Evolutionary conservation across 2,329 filamentous ascomycete genomes (phyloP).

Genomic region (Beauveria pseudobassiana): DNA sequence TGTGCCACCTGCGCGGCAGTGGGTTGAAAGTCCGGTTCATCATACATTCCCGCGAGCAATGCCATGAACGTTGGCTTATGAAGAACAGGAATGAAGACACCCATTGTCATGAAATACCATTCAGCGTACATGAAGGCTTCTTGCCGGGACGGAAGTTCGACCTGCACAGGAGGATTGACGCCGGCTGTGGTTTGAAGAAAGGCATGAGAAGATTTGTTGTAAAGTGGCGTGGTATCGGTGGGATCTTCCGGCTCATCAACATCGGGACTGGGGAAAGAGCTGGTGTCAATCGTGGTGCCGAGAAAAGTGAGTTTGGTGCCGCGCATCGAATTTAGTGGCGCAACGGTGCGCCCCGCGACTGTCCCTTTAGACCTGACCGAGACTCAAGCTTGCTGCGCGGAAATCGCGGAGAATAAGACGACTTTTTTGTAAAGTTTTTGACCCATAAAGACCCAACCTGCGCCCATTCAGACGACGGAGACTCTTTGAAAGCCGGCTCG

Average conservation of each 20-base stretch:
- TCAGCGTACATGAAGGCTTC: slow-evolving; percentile 62
- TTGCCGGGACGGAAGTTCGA: slow-evolving; percentile 54
- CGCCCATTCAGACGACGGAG: slow-evolving; percentile 19
- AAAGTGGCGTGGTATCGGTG: slow-evolving; percentile 38
- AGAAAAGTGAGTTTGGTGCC: slow-evolving; percentile 72
- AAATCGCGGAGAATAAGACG: slow-evolving; percentile 19
- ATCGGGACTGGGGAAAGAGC: slow-evolving; percentile 61
- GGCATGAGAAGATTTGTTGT: slow-evolving; percentile 66
- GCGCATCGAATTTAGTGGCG: slow-evolving; percentile 63
- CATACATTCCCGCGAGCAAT: slow-evolving; percentile 59
- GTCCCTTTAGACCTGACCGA: slow-evolving; percentile 54
- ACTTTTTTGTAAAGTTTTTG: slow-evolving; percentile 23
- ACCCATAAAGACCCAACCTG: slow-evolving; percentile 27
- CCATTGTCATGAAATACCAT: slow-evolving; percentile 68
- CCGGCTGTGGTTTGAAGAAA: slow-evolving; percentile 60
- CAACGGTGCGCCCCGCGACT: slow-evolving; percentile 55
- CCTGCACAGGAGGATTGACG: slow-evolving; percentile 47
- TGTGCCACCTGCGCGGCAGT: slow-evolving; percentile 59
- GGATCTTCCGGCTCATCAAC: slow-evolving; percentile 47
- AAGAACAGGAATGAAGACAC: slow-evolving; percentile 67
- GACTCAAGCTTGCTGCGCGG: slow-evolving; percentile 31
- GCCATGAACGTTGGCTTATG: slow-evolving; percentile 67
- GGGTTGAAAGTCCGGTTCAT: slow-evolving; percentile 57
- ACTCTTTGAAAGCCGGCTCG: background rate
- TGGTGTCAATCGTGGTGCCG: slow-evolving; percentile 72